Evolutionary conservation across 768 basidiomycete species (phyloP), one percentile per base, ranked within the genome.

Genomic region (Phlebiopsis gigantea): DNA sequence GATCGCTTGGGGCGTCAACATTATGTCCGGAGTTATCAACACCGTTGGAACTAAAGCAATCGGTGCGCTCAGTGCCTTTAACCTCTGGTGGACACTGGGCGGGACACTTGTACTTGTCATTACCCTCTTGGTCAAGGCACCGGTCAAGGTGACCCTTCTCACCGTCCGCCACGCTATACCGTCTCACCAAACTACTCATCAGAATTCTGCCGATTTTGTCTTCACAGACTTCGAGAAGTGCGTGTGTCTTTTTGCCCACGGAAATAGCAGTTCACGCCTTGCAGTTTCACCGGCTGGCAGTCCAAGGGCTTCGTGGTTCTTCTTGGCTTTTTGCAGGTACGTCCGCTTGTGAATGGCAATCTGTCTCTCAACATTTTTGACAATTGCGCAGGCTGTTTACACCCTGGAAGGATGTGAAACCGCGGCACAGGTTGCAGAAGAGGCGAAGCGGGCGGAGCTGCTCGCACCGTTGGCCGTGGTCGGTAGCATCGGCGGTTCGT

Each of bases 341-440:
- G 65, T 63, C 39, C 51, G 14, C 22, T 50, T n/a, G n/a, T n/a
- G n/a, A n/a, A n/a, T n/a, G n/a, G n/a, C n/a, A n/a, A n/a, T n/a
- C n/a, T n/a, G n/a, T n/a, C 15, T 51, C 28, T 10, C 42, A 19
- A 39, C 34, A 17, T 1, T 48, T 5, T 21, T 57, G 25, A 41
- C 46, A 25, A 0, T 50, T n/a, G 4, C 19, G 19, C 46, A 78
- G 75, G 79, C 81, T 5, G 82, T 83, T 12, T 83, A 83, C 60
- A 82, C 82, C 1, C 73, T 82, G 25, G 82, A 82, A 67, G 82
- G 82, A 22, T 82, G 81, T 63, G 82, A 83, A 63, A 83, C 81
- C 4, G 80, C 82, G 41, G 81, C 82, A n/a, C 82, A 83, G 63
- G 77, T 83, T 6, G 82, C 81, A 5, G 82, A 84, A 65, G 81